Base-by-base conservation (phyloP, 1,139 yeast genomes). In the Yamadazyma friedrichii region DNA sequence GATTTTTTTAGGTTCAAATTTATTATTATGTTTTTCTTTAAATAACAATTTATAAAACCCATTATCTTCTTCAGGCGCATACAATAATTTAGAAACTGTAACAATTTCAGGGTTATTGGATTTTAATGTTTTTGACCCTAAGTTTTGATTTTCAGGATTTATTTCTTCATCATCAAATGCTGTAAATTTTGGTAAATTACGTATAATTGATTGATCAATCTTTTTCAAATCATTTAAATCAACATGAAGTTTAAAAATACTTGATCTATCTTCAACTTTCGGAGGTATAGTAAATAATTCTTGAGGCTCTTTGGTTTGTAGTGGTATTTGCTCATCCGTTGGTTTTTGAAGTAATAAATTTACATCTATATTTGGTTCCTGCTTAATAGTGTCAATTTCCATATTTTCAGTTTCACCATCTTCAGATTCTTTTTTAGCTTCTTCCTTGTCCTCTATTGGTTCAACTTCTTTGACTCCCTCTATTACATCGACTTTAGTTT, bases 21-120 rank as follows among this genome's bases (percentile, higher is more conserved):
- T 33, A 38, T 48, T 20, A 50, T 55, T 28, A 3, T 62, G 53
- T 37, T 62, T 64, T 42, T 78, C 83, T 47, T 76, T 75, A 41
- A 80, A 67, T 3, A 83, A 70, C 20, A 85, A 57, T 53, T 83
- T 84, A 50, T 72, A 74, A 80, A 84, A 84, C 17, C 74, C 75
- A 17, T 82, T 78, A 44, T 76, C 85, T 35, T 79, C 82, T 38
- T 82, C 86, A 43, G 69, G 62, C 4, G 88, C 84, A 35, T 80
- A 74, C 35, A 84, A 58, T 37, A 86, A 65, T 42, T 85, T 76
- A 0, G 91, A 83, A 8, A 84, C 76, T 10, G 63, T 49, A 6
- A 57, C 56, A 13, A 60, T 51, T 3, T 58, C 58, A 9, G 58
- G 50, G 13, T 42, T 38, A 10, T 32, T 47, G 44, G 74, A 55